Conservation (phyloP, 2,329 filamentous ascomycete species). For the Lasiodiplodia sp. region DNA sequence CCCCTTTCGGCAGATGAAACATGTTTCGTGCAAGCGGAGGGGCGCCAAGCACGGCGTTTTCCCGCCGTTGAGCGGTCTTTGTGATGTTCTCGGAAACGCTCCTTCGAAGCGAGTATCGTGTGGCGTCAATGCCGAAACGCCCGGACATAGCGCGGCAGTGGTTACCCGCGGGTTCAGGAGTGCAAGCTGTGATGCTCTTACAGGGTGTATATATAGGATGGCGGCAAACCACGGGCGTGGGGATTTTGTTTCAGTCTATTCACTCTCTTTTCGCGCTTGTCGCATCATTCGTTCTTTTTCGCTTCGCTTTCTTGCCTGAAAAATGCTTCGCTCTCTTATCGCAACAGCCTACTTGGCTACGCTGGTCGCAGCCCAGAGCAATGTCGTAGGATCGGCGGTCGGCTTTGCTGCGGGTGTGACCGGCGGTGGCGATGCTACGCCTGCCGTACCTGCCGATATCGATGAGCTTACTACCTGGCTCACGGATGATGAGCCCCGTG, state of each 20-base stretch:
- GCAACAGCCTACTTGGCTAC: neutral
- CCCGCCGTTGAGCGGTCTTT: neutral
- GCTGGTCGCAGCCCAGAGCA: conserved; percentile 14
- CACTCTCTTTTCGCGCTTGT: neutral
- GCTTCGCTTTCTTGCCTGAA: neutral
- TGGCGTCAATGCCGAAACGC: conserved; percentile 8
- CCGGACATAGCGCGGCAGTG: neutral
- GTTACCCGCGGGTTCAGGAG: neutral
- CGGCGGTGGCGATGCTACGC: conserved; percentile 37
- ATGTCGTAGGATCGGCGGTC: conserved; percentile 37
- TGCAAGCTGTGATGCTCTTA: too few species aligned
- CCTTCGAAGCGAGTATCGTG: neutral
- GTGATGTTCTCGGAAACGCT: neutral
- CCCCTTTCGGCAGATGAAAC: conserved; percentile 2
- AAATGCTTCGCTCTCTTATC: conserved; percentile 8
- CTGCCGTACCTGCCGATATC: conserved; percentile 37
- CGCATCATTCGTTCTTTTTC: conserved; percentile 1
- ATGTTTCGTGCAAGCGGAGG: neutral
- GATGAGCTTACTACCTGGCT: conserved; percentile 37
- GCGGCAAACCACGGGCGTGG: neutral
- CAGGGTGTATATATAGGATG: neutral
- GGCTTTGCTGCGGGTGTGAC: conserved; percentile 39
- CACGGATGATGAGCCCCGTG: conserved; percentile 35
- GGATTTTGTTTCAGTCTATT: neutral
- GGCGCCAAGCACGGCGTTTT: neutral